Evolutionary conservation across 352 stramenopile species (phyloP).

Genomic region (Globisporangium rhizosaccharum): DNA sequence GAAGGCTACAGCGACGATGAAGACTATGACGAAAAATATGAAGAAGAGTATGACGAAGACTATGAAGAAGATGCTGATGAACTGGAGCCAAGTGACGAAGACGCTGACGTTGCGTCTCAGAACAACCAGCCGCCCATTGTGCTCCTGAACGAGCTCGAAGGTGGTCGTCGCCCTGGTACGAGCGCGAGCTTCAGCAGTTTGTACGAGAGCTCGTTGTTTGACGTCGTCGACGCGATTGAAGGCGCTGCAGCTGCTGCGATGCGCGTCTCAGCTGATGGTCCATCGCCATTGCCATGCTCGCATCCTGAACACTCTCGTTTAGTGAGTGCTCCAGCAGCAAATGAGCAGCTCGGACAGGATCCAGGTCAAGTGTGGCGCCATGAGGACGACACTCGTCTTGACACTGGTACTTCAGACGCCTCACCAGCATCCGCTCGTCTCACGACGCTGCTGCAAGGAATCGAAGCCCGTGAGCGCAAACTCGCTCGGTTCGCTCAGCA

Average conservation of each 20-base stretch:
- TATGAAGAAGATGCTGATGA: conserved; percentile 3
- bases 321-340: neutral
- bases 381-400: too few species aligned
- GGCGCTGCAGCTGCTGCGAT: neutral
- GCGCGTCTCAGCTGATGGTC: neutral
- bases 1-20: neutral
- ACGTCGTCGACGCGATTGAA: conserved; percentile 42
- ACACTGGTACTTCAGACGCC: neutral
- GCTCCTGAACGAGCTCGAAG: conserved; percentile 7
- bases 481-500: conserved; percentile 11
- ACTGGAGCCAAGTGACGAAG: conserved; percentile 1
- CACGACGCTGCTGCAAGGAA: conserved; percentile 18
- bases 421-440: conserved; percentile 14
- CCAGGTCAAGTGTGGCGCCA: neutral
- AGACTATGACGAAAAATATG: conserved; percentile 4
- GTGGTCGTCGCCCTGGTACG: neutral
- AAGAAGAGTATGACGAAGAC: conserved; percentile 3
- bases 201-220: conserved; percentile 43
- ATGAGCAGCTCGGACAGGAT: neutral
- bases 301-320: too few species aligned
- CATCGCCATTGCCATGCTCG: neutral
- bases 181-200: conserved; percentile 19
- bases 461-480: conserved; percentile 26
- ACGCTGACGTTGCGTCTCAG: conserved; percentile 5
- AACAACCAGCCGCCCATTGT: conserved; percentile 2